Conservation (phyloP, 2,329 filamentous ascomycete genomes). For the Ambrosiella xylebori region DNA sequence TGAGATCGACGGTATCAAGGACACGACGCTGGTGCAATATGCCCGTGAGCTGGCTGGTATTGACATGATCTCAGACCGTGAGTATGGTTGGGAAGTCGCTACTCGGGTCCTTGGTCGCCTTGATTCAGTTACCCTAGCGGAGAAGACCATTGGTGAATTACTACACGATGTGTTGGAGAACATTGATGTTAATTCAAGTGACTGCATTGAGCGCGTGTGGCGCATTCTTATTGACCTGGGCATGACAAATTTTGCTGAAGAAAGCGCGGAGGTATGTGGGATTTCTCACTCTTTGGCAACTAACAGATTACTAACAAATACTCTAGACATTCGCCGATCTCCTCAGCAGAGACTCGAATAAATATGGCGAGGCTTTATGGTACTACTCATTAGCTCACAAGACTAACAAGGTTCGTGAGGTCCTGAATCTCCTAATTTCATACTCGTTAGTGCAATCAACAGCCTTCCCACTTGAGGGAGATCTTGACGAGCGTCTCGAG, state of each 20-base stretch:
- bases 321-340: conserved; percentile 64
- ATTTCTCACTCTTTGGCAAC: not conserved
- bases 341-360: conserved; percentile 51
- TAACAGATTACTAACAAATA: conserved; percentile 16
- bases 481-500: conserved; percentile 57
- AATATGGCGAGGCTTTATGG: conserved; percentile 73
- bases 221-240: conserved; percentile 59
- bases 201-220: conserved; percentile 68
- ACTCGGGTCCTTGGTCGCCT: conserved; percentile 69
- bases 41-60: conserved; percentile 47
- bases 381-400: conserved; percentile 82
- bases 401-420: conserved; percentile 60
- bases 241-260: conserved; percentile 61
- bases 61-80: conserved; percentile 29
- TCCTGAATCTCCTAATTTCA: conserved; percentile 72
- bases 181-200: conserved; percentile 47
- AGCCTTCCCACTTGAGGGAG: conserved; percentile 52
- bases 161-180: conserved; percentile 47
- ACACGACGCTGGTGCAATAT: conserved; percentile 62
- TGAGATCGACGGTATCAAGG: conserved; percentile 51
- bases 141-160: conserved; percentile 56
- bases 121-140: conserved; percentile 53
- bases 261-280: conserved; percentile 58
- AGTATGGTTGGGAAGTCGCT: conserved; percentile 78
- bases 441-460: conserved; percentile 74